Evolutionary conservation across 345 rosid genomes (phyloP), one percentile per base, ranked within the genome.

Genomic region (Punica granatum): DNA sequence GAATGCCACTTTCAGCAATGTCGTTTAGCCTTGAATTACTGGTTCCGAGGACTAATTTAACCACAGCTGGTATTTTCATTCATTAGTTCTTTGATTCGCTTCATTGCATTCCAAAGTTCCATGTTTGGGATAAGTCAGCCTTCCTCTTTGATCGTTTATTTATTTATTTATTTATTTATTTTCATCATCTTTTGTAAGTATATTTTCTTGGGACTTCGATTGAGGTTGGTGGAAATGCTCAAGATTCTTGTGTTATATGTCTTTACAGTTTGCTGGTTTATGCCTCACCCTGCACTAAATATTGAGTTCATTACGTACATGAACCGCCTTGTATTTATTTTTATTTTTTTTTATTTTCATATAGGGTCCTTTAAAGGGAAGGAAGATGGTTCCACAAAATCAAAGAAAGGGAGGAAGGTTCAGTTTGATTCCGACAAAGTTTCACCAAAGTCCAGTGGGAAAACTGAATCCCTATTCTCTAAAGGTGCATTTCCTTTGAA

Each of bases 361-460:
- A 46, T 46, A 78, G 81, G 78, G 60, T 49, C 75, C 36, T 12
- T 64, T 36, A 77, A 73, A 75, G 86, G 88, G 44, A 86, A 83
- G 73, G 92, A 86, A 28, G 87, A 80, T 58, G 64, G 48, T 67
- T 68, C 86, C n/a, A 73, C 48, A 21, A 84, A 78, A 72, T 63
- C 83, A 51, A 87, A 84, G 80, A 85, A 76, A 74, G 80, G 83
- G 72, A 80, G 78, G 78, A 88, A 80, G 82, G 82, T 75, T 67
- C 87, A 81, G 69, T 80, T 85, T 43, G 75, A 74, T 53, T 25
- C 76, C 34, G 81, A 66, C 14, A 46, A 25, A 16, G 10, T 23
- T 12, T 34, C 66, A 16, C 15, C 72, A 0, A 6, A 8, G 54
- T 7, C 65, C 26, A 18, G 39, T 11, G 68, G 83, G 8, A 81